phyloP scores from a whole-genome alignment of 2,329 filamentous ascomycete genomes.

The Clarireedia sp. region DNA sequence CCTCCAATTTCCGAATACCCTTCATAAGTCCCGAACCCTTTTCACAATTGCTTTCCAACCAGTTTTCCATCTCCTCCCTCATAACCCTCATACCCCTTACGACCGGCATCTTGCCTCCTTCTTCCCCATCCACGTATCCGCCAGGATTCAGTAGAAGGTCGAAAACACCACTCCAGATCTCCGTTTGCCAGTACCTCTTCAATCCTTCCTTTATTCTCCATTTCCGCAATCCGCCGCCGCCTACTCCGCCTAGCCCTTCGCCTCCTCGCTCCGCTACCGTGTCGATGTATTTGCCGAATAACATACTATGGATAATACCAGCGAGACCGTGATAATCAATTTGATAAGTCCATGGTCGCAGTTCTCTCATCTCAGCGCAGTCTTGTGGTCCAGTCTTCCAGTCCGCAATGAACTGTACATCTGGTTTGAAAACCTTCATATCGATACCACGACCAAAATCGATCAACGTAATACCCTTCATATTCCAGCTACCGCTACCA shows the following conservation, averaged over 20 bases:
- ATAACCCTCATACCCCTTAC: slow-evolving; percentile 59
- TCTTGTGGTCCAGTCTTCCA: slow-evolving; percentile 86
- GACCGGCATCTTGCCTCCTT: slow-evolving; percentile 62
- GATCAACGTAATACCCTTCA: slow-evolving; percentile 77
- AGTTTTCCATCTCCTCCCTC: slow-evolving; percentile 74
- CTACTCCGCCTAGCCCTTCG: slow-evolving; percentile 40
- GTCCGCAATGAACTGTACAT: slow-evolving; percentile 86
- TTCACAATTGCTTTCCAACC: slow-evolving; percentile 76
- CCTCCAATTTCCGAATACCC: slow-evolving; percentile 56
- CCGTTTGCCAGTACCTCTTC: slow-evolving; percentile 95
- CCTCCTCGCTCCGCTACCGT: slow-evolving; percentile 44
- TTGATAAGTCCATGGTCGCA: slow-evolving; percentile 93
- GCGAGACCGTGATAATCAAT: slow-evolving; percentile 94
- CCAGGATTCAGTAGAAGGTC: slow-evolving; percentile 79
- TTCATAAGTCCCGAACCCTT: slow-evolving; percentile 68
- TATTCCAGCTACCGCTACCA: slow-evolving; percentile 69
- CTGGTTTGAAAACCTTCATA: slow-evolving; percentile 71
- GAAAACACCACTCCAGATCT: slow-evolving; percentile 80
- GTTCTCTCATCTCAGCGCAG: slow-evolving; percentile 91
- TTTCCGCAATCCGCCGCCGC: slow-evolving; percentile 45
- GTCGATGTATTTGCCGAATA: slow-evolving; percentile 94
- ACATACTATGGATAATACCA: slow-evolving; percentile 75
- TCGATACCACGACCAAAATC: slow-evolving; percentile 95
- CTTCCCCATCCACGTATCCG: slow-evolving; percentile 56
- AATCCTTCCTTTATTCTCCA: slow-evolving; percentile 77